Percentiles rank a stretch among this genome's conserved stretches.
Evolutionary conservation across 208 protist species (phyloP).

Genomic region (Kentomonas sorsogonicus): DNA sequence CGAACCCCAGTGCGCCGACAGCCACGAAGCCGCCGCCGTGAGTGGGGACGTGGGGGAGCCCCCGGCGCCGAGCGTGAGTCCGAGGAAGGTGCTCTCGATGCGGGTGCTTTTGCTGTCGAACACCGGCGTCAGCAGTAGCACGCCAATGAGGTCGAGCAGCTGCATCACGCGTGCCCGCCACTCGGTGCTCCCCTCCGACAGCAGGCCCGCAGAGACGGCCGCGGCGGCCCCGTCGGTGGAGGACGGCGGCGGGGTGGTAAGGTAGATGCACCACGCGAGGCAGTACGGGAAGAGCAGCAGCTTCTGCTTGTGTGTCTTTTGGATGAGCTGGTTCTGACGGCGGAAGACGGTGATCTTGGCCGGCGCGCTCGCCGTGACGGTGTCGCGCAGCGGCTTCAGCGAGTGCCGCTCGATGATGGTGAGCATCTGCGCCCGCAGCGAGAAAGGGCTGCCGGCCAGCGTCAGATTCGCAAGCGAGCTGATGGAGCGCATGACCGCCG

Average conservation of each 20-base stretch:
- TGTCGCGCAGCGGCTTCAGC: constrained; percentile 57
- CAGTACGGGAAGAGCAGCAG: constrained; percentile 74
- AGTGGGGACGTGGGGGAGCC: too few species aligned
- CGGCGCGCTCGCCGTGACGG: constrained; percentile 48
- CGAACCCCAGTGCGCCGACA: constrained; percentile 28
- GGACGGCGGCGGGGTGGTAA: constrained; percentile 29
- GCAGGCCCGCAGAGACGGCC: constrained; percentile 6
- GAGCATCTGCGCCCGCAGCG: constrained; percentile 39
- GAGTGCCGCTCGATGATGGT: constrained; percentile 40
- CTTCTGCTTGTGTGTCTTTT: constrained; percentile 82
- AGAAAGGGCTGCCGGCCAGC: constrained; percentile 47
- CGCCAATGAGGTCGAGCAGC: constrained; percentile 67
- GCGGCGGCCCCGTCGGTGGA: constrained; percentile 11
- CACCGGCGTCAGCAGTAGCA: constrained; percentile 55
- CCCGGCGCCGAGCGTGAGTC: constrained; percentile 24
- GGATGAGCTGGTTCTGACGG: constrained; percentile 42
- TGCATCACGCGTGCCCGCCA: constrained; percentile 41
- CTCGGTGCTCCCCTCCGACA: constrained; percentile 12
- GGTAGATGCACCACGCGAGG: constrained; percentile 56
- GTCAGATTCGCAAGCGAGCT: constrained; percentile 67
- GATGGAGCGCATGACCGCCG: constrained; percentile 54
- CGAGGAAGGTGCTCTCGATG: constrained; percentile 68
- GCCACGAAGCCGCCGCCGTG: background rate
- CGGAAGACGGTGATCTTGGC: constrained; percentile 54
- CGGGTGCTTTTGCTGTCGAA: constrained; percentile 22